A percentile compares a stretch with the other conserved stretches of the same genome.
These are phyloP conservation scores for Talaromyces borbonicus DNA, from an alignment of 495 filamentous ascomycete genomes.

Conservation along the genomic window DNA sequence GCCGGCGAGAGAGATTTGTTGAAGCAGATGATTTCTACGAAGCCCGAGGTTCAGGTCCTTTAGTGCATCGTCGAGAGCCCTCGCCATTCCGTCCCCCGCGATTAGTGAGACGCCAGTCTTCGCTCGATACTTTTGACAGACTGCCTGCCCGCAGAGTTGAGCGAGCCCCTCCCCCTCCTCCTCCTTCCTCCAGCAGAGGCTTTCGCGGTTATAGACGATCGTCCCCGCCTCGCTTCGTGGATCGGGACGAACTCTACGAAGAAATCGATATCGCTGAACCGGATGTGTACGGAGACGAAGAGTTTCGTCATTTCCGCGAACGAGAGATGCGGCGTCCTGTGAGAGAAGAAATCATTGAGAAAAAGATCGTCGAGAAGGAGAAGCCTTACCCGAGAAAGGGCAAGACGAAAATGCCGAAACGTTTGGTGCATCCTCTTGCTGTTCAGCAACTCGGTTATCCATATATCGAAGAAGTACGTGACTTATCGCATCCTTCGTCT, in stretches of 20 bases:
- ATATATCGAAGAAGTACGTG: constrained; percentile 81
- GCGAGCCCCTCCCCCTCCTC: constrained; percentile 17
- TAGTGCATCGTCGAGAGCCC: constrained; percentile 27
- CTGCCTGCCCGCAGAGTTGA: constrained; percentile 45
- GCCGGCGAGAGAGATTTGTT: constrained; percentile 35
- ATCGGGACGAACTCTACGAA: constrained; percentile 42
- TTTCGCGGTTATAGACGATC: constrained; percentile 17
- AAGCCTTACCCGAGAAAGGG: constrained; percentile 67
- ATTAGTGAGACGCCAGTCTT: constrained; percentile 55
- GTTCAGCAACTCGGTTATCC: constrained; percentile 79
- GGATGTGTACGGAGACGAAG: constrained; percentile 57
- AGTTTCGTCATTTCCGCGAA: constrained; percentile 51
- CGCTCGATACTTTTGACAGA: constrained; percentile 64
- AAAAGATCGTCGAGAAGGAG: constrained; percentile 25
- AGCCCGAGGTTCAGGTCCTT: constrained; percentile 23
- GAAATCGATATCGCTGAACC: constrained; percentile 62
- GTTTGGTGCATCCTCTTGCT: constrained; percentile 64
- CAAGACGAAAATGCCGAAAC: constrained; percentile 74
- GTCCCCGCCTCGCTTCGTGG: constrained; percentile 34
- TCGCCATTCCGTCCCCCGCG: constrained; percentile 42
- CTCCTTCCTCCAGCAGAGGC: constrained; percentile 19
- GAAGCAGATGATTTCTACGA: constrained; percentile 42
- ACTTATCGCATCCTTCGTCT: too few relatives aligned
- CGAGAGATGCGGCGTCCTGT: constrained; percentile 39
- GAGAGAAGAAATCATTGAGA: constrained; percentile 27